Evolutionary conservation across 2,329 filamentous ascomycete species (phyloP), one percentile per base, ranked within the genome.

Genomic region (Colletotrichum echinochloae): DNA sequence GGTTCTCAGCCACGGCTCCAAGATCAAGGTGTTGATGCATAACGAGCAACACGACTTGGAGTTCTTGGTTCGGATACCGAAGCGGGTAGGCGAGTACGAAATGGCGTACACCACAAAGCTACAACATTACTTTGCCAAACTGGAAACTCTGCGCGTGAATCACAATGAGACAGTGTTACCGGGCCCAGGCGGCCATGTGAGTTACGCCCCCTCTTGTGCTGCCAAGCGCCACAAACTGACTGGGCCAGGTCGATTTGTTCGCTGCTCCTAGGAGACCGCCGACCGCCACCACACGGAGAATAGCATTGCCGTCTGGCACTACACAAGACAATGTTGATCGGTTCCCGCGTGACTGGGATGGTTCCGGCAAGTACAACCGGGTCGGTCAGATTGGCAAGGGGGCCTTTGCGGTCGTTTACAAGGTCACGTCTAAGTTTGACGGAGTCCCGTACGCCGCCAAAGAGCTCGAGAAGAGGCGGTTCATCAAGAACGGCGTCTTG

Each of bases 361-460:
- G 96, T 44, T 94, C 94, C 1, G 85, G 88, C 7, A 91, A 90
- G 72, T 99, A 98, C 82, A 97, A 97, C 77, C 90, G 94, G 30
- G 89, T 94, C 12, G 90, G 91, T 33, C 86, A 90, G 59, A 92
- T 99, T 73, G 96, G 96, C 54, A 96, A 96, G 79, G 96, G 96
- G 7, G 95, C 96, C 3, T 99, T 99, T 83, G 96, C 96, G 5
- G 94, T 91, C 0, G 96, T 99, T 1, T 95, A 97, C 81, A 94
- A 94, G 79, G 88, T 98, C 33, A 95, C 95, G 0, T 91, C 92
- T 23, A 97, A 94, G 81, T 92, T 90, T 75, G 91, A 96, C 76
- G 96, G 96, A 1, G 85, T 89, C 37, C 89, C 95, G 0, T 97
- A 92, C 76, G 96, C 96, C 5, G 95, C 94, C 18, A 99, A 99